Evolutionary conservation across 345 rosid genomes (phyloP).

Genomic region (Brassica carinata): DNA sequence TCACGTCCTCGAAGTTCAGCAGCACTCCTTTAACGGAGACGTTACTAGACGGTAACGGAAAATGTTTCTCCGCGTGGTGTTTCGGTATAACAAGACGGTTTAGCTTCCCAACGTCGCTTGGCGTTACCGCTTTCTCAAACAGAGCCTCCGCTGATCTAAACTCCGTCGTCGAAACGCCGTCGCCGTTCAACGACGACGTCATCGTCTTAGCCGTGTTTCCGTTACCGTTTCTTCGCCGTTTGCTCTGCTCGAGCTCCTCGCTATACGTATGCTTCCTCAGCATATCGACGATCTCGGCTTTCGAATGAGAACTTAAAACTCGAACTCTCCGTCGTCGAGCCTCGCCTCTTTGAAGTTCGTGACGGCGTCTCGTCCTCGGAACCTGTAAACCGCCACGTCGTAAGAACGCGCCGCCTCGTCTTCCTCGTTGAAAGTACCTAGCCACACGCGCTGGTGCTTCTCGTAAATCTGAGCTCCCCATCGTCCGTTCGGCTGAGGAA

Average conservation of each 20-base stretch:
- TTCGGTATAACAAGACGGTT: constrained; percentile 95
- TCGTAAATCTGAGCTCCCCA: constrained; percentile 99
- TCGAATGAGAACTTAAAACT: constrained; percentile 79
- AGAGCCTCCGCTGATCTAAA: constrained; percentile 61
- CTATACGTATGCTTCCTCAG: constrained; percentile 80
- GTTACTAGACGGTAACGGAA: constrained; percentile 57
- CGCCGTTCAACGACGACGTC: constrained; percentile 10
- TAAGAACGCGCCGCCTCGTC: constrained; percentile 89
- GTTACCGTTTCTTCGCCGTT: constrained; percentile 41
- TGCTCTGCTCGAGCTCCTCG: constrained; percentile 82
- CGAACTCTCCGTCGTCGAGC: constrained; percentile 51
- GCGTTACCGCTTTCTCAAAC: constrained; percentile 90
- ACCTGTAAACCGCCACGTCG: constrained; percentile 81
- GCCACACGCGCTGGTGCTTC: constrained; percentile 97
- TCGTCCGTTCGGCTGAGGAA: constrained; percentile 94
- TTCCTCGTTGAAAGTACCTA: constrained; percentile 89
- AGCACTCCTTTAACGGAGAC: constrained; percentile 64
- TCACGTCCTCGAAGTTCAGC: constrained; percentile 72
- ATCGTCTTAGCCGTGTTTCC: constrained; percentile 40
- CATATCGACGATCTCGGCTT: constrained; percentile 94
- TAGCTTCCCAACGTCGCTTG: constrained; percentile 96
- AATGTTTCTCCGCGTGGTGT: constrained; percentile 92
- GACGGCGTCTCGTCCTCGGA: constrained; percentile 89
- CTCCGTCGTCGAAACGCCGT: constrained; percentile 27
- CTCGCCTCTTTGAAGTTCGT: constrained; percentile 70